Base-by-base conservation (phyloP, 164 flowering plant species). In the Sedum album region DNA sequence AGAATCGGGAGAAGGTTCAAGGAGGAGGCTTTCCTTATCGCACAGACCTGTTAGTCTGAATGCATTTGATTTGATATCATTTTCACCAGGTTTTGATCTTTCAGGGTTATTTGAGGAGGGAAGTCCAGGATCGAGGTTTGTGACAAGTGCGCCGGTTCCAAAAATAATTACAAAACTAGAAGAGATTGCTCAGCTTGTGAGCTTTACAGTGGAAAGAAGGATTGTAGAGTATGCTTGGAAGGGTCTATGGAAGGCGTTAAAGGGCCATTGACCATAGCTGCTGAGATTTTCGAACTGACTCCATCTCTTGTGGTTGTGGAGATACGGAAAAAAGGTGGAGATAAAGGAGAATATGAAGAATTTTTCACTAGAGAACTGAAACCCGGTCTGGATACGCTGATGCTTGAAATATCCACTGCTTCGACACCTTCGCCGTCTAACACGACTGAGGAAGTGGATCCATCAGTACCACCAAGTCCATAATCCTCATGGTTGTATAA, bases 251-350 rank as follows among this genome's bases (percentile, higher is more conserved):
- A 60, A 60, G 64, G 64, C 14, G 28, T 60, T 28, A 60, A 60
- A 60, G 31, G 64, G 11, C 64, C 64, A 60, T 60, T 60, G 35
- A 60, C 64, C 0, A 60, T 60, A 26, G 64, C 64, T 60, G 64
- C 64, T 25, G 64, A 60, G 64, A 60, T 60, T 11, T 60, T 60
- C 64, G 64, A 60, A 60, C 35, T 60, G 64, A 60, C 64, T 28
- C 64, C 64, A 21, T 21, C 64, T 4, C 18, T 60, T 8, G 35
- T 28, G 5, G 64, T 60, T 2, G 64, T 60, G 64, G 64, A 60
- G 31, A 31, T 60, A 31, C 31, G 64, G 64, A 60, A 60, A 31
- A 60, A 60, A 26, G 35, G 64, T 26, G 64, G 64, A 31, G 64
- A 60, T 26, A 60, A 18, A 60, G 64, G 64, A 5, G 64, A 60